Evolutionary conservation across 2,329 filamentous ascomycete species (phyloP).

Genomic region (Verticillium isaacii): DNA sequence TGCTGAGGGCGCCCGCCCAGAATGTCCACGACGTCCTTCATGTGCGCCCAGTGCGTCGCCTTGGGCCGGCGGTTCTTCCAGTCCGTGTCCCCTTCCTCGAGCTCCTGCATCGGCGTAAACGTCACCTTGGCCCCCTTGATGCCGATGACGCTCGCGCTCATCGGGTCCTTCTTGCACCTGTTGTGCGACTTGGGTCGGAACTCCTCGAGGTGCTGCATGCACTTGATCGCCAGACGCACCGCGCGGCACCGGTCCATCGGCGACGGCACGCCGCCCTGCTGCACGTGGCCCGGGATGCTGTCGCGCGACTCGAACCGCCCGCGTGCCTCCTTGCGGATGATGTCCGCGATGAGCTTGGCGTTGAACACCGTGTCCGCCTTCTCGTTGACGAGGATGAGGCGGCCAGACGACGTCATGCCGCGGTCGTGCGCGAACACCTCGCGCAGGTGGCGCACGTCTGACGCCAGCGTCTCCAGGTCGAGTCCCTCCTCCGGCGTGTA

Average conservation of each 20-base stretch:
- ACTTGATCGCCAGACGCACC: constrained; percentile 87
- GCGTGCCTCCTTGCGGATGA: constrained; percentile 89
- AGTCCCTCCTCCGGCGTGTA: constrained; percentile 98
- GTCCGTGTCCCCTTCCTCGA: constrained; percentile 85
- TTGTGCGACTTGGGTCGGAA: constrained; percentile 63
- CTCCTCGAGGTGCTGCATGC: constrained; percentile 82
- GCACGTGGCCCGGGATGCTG: constrained; percentile 88
- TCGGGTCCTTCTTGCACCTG: constrained; percentile 67
- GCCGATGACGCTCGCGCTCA: constrained; percentile 79
- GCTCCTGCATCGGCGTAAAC: constrained; percentile 74
- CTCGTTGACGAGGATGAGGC: constrained; percentile 95
- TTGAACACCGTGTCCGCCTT: constrained; percentile 86
- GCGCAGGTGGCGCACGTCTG: constrained; percentile 85
- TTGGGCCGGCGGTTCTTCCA: constrained; percentile 86
- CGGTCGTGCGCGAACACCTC: constrained; percentile 80
- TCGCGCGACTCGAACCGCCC: constrained; percentile 90
- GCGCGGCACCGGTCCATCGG: constrained; percentile 95
- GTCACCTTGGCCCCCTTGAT: constrained; percentile 86
- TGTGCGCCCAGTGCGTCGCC: constrained; percentile 76
- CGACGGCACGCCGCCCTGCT: constrained; percentile 88
- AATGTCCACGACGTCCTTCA: constrained; percentile 80
- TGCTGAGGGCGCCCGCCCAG: constrained; percentile 67
- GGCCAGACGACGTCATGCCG: constrained; percentile 84
- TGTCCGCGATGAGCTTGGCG: constrained; percentile 89
- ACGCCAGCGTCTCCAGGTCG: constrained; percentile 84